phyloP scores from a whole-genome alignment of 805 yeast species.

The Saccharomycopsis sp. region DNA sequence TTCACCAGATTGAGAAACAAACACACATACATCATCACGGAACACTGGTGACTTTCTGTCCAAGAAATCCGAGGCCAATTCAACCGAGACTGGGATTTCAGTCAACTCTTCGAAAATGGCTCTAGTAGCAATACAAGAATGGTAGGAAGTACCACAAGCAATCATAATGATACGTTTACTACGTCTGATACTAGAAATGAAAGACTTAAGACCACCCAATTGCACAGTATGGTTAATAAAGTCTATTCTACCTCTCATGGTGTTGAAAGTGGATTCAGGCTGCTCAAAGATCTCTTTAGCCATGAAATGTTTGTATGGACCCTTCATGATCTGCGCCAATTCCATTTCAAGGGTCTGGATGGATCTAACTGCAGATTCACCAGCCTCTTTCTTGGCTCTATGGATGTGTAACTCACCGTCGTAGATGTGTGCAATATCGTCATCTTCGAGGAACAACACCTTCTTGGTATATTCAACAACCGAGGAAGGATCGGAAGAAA shows the following conservation, averaged over 20 bases:
- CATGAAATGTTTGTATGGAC: slow-evolving; percentile 94
- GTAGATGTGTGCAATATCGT: slow-evolving; percentile 96
- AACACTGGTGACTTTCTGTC: slow-evolving; percentile 96
- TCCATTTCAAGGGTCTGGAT: slow-evolving; percentile 97
- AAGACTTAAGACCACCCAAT: slow-evolving; percentile 84
- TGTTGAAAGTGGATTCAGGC: slow-evolving; percentile 96
- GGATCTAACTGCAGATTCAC: slow-evolving; percentile 89
- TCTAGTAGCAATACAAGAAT: slow-evolving; percentile 95
- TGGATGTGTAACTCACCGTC: slow-evolving; percentile 98
- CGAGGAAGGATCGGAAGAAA: slow-evolving; percentile 96
- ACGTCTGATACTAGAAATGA: slow-evolving; percentile 83
- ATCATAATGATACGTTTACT: slow-evolving; percentile 95
- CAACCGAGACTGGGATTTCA: slow-evolving; percentile 89
- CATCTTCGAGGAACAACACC: slow-evolving; percentile 93
- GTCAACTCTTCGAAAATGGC: slow-evolving; percentile 94
- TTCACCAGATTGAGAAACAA: slow-evolving; percentile 98
- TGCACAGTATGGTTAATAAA: slow-evolving; percentile 71
- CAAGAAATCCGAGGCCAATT: slow-evolving; percentile 88
- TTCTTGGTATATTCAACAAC: slow-evolving; percentile 95
- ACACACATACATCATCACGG: slow-evolving; percentile 95
- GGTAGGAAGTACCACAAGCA: slow-evolving; percentile 99
- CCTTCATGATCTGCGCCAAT: slow-evolving; percentile 96
- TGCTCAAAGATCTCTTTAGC: slow-evolving; percentile 98
- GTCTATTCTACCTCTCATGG: slow-evolving; percentile 99
- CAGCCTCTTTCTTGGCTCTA: slow-evolving; percentile 83